Base-by-base conservation (phyloP, 129 eudicot species). In the Helianthus annuus region DNA sequence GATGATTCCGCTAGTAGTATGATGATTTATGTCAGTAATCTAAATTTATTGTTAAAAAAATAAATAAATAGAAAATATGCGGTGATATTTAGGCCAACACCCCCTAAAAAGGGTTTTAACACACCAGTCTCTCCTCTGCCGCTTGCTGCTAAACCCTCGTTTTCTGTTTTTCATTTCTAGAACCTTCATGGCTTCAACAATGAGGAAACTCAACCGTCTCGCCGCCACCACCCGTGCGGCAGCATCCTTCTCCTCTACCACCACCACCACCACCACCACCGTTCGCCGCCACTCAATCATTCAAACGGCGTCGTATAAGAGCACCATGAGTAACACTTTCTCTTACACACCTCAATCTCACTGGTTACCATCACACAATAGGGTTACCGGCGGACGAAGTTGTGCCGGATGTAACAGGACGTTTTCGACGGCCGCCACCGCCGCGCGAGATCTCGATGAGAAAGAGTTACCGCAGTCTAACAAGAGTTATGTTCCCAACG, bases 381-480 rank as follows among this genome's bases (percentile, higher is more conserved):
- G 34, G 34, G 24, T 52, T 36, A 39, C 36, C 76, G 66, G 15
- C 64, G 76, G 16, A 9, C 78, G 55, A 54, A 74, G 24, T 46
- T 65, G 16, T 36, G 32, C 6, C 16, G 64, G 39, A 10, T 22
- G 71, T n/a, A 57, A 58, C 22, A 19, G 17, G 52, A 70, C 55
- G 11, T 78, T 38, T 44, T 62, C 77, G 1, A 53, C 84, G 16
- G 88, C 78, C 38, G 53, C 92, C 11, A 53, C 96, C 46, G 70
- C 85, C 6, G 82, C 79, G 36, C 74, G 75, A 48, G 90, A 85
- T 64, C 84, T 71, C 13, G 81, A 84, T 17, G 96, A 90, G 8
- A 85, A 86, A 27, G 97, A 91, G 64, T 66, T 73, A 4, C 71
- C 66, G 59, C 78, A 52, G 22, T 42, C 77, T 27, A 63, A 72